Conservation (phyloP, 352 stramenopile species). For the Globisporangium canariense region DNA sequence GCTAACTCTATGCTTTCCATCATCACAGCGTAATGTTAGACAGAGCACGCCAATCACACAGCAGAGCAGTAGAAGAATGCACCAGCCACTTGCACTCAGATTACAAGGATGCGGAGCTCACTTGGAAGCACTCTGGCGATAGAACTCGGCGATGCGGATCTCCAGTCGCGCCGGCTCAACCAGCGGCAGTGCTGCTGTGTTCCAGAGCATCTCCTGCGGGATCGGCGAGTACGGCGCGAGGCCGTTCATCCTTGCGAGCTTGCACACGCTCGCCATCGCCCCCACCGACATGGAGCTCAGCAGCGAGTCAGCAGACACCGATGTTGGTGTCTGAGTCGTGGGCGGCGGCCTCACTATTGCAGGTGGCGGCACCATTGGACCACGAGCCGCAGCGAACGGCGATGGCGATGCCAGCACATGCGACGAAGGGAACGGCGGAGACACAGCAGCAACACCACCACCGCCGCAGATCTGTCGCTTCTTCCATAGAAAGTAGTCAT, state of each 20-base stretch:
- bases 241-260: conserved; percentile 28
- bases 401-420: conserved; percentile 5
- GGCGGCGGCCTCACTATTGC: not conserved
- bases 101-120: not conserved
- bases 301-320: conserved; percentile 3
- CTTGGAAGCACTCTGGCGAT: conserved; percentile 19
- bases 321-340: not conserved
- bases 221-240: conserved; percentile 40
- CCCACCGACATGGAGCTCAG: conserved; percentile 35
- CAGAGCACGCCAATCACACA: not conserved
- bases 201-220: conserved; percentile 31
- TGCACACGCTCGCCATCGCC: conserved; percentile 56
- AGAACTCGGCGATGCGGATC: conserved; percentile 56
- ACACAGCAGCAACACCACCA: not conserved
- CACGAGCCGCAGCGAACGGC: not conserved
- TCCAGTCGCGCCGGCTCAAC: conserved; percentile 52
- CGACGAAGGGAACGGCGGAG: not conserved
- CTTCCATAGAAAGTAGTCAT: conserved; percentile 53
- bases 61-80: no score
- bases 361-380: not conserved
- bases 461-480: conserved; percentile 31
- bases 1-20: not conserved
- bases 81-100: not conserved
- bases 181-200: conserved; percentile 24
- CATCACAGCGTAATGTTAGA: not conserved